Conservation (phyloP, 768 basidiomycete genomes). For the Daedaleopsis nitida region DNA sequence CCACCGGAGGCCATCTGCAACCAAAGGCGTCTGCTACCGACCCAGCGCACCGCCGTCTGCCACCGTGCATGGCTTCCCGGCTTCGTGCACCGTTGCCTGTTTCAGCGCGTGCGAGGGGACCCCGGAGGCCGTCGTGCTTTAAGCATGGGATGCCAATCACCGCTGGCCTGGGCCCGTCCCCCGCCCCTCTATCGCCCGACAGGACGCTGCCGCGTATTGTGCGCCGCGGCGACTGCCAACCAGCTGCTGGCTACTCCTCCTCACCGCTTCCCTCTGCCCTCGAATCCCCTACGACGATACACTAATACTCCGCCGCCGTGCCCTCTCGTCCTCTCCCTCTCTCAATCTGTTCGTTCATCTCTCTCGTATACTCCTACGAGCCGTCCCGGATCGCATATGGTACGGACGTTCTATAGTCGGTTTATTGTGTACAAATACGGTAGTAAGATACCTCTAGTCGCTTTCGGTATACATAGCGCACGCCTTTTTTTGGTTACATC, state of each 20-base stretch:
- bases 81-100: background rate
- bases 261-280: background rate
- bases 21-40: no score
- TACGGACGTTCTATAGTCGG: conserved; percentile 23
- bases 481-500: conserved; percentile 10
- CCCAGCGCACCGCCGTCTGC: background rate
- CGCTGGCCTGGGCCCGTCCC: background rate
- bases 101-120: no score
- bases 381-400: conserved; percentile 16
- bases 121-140: no score
- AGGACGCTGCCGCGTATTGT: no score
- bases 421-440: conserved; percentile 22
- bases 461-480: conserved; percentile 21
- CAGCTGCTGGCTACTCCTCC: background rate
- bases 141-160: no score
- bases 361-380: background rate
- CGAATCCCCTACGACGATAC: no score
- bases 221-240: background rate
- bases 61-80: background rate
- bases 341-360: background rate
- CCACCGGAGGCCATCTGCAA: no score
- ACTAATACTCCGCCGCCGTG: no score
- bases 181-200: background rate
- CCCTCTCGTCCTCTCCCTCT: background rate
- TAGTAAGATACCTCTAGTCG: conserved; percentile 23